Conservation (phyloP, 257 asterid species). For the Solanum sejunctum region DNA sequence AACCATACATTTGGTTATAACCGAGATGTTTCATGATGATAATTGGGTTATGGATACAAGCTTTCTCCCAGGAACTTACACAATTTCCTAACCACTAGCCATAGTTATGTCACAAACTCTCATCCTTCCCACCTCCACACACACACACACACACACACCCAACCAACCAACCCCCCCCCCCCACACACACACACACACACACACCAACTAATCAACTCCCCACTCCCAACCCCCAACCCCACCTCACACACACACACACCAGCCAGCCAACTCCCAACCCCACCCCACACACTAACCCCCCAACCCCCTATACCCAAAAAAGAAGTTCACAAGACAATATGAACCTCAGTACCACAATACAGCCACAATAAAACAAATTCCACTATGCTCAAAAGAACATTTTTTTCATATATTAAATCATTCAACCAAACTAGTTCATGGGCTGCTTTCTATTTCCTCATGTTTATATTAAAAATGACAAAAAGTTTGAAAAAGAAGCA, state of each 20-base stretch:
- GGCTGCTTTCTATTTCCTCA: neutral
- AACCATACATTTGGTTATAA: neutral
- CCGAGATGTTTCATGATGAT: neutral
- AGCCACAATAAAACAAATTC: neutral
- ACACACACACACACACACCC: too few relatives aligned
- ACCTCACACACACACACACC: too few relatives aligned
- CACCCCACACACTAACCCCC: too few relatives aligned
- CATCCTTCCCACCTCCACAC: neutral
- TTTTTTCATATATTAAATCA: neutral
- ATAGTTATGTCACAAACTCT: neutral
- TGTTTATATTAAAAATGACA: neutral
- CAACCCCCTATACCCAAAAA: too few relatives aligned
- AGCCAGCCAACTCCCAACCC: too few relatives aligned
- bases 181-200: too few relatives aligned
- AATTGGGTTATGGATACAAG: neutral
- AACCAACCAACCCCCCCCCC: too few relatives aligned
- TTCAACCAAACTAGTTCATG: neutral
- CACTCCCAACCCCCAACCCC: too few relatives aligned
- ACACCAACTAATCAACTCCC: too few relatives aligned
- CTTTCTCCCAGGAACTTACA: neutral
- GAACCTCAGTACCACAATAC: neutral
- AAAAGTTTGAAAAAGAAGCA: neutral
- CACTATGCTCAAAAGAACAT: neutral
- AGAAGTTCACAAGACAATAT: neutral
- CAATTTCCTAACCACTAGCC: neutral